Conservation (phyloP, 2,329 filamentous ascomycete genomes). For the Botrytis tulipae region DNA sequence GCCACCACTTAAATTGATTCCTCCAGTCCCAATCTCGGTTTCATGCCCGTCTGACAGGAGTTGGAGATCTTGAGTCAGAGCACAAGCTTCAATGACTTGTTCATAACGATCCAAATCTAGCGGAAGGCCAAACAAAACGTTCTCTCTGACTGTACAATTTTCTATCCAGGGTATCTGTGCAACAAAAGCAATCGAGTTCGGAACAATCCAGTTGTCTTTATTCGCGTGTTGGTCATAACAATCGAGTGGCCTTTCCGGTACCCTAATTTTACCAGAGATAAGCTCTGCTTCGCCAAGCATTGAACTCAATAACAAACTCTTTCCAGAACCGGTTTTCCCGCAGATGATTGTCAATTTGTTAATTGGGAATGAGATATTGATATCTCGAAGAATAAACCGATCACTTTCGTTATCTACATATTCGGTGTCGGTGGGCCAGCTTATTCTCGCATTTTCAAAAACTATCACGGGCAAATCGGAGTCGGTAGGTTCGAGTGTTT, state of each 20-base stretch:
- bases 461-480: conserved; percentile 45
- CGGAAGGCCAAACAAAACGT: conserved; percentile 73
- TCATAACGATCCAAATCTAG: conserved; percentile 63
- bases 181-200: conserved; percentile 67
- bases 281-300: conserved; percentile 74
- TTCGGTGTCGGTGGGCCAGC: conserved; percentile 49
- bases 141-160: conserved; percentile 72
- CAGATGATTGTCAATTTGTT: conserved; percentile 70
- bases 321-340: conserved; percentile 73
- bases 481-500: conserved; percentile 35
- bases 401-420: conserved; percentile 17
- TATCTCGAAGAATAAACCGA: conserved; percentile 60
- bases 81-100: conserved; percentile 67
- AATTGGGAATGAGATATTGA: conserved; percentile 64
- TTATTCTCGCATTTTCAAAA: conserved; percentile 65
- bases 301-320: conserved; percentile 69
- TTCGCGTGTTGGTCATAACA: conserved; percentile 60
- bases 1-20: conserved; percentile 77
- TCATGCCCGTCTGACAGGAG: conserved; percentile 72
- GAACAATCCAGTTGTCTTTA: conserved; percentile 62
- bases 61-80: conserved; percentile 69
- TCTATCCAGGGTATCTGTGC: conserved; percentile 83
- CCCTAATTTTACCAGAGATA: conserved; percentile 57
- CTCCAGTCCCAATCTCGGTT: conserved; percentile 79
- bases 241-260: conserved; percentile 47